These are phyloP conservation scores for Nitzschia inconspicua DNA, from an alignment of 108 stramenopile species.

Conservation along the genomic window DNA sequence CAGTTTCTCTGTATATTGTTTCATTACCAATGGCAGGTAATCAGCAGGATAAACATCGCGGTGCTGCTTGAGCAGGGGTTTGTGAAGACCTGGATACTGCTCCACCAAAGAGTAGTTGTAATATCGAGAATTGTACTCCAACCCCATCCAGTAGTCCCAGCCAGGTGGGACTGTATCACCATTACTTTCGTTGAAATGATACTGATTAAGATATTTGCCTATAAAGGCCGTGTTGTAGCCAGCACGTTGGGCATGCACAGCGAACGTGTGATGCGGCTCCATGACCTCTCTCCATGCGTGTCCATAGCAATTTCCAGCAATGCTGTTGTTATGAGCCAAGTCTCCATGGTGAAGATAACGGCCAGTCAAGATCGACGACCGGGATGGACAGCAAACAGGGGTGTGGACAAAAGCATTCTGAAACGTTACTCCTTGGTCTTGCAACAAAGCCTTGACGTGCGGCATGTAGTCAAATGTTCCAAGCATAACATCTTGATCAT, in stretches of 20 bases:
- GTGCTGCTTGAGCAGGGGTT: slow-evolving; percentile 1
- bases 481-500: slow-evolving; percentile 39
- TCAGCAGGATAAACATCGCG: slow-evolving; percentile 23
- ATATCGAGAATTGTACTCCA: slow-evolving; percentile 33
- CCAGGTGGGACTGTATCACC: slow-evolving; percentile 19
- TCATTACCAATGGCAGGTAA: slow-evolving; percentile 32
- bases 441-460: slow-evolving; percentile 4
- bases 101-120: slow-evolving; percentile 30
- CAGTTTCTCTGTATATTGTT: slow-evolving; percentile 8
- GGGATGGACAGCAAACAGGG: slow-evolving; percentile 39
- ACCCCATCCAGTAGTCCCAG: slow-evolving; percentile 34
- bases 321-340: slow-evolving; percentile 15
- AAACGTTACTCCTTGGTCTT: slow-evolving; percentile 27
- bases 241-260: slow-evolving; percentile 25
- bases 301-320: slow-evolving; percentile 32
- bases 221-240: slow-evolving; percentile 33
- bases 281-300: slow-evolving; percentile 13
- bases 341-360: slow-evolving; percentile 19
- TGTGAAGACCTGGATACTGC: neutral
- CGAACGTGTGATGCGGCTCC: slow-evolving; percentile 19
- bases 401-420: slow-evolving; percentile 31
- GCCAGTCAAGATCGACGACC: slow-evolving; percentile 30
- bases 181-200: slow-evolving; percentile 5
- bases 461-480: slow-evolving; percentile 38
- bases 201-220: slow-evolving; percentile 41